phyloP scores from a whole-genome alignment of 257 asterid genomes.

The Fraxinus quadrangulata region DNA sequence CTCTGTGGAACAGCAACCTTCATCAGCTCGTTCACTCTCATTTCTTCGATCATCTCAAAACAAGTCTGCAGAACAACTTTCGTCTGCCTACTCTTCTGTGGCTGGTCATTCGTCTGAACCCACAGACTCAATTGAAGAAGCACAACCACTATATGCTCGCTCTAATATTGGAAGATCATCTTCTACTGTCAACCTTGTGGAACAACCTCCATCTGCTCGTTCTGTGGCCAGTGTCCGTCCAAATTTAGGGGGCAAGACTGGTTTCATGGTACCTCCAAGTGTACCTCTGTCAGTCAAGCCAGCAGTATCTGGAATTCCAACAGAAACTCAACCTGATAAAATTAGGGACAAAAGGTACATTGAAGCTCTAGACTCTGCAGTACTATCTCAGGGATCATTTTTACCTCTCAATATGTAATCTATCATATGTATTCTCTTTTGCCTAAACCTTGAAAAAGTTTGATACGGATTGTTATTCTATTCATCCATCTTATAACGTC shows the following conservation, averaged over 20 bases:
- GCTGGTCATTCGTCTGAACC: slow-evolving; percentile 32
- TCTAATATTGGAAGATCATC: slow-evolving; percentile 46
- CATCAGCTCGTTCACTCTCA: slow-evolving; percentile 40
- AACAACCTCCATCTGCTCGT: slow-evolving; percentile 83
- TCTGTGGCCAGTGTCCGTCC: slow-evolving; percentile 44
- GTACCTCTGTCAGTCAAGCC: slow-evolving; percentile 58
- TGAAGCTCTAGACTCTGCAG: neutral
- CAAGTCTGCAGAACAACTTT: slow-evolving; percentile 29
- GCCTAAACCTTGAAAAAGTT: slow-evolving; percentile 2
- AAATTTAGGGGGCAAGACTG: slow-evolving; percentile 50
- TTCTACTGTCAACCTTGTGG: slow-evolving; percentile 31
- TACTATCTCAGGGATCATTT: neutral
- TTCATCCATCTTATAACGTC: neutral
- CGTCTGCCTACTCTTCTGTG: slow-evolving; percentile 31
- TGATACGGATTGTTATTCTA: neutral
- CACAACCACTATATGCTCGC: slow-evolving; percentile 54
- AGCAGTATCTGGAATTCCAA: slow-evolving; percentile 37
- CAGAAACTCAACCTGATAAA: slow-evolving; percentile 50
- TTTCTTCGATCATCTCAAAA: slow-evolving; percentile 37
- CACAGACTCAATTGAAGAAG: slow-evolving; percentile 42
- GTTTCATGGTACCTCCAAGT: slow-evolving; percentile 52
- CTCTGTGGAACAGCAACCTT: slow-evolving; percentile 13
- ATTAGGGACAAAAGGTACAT: slow-evolving; percentile 71
- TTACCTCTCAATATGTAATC: neutral
- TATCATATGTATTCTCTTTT: slow-evolving; percentile 2